Conservation (phyloP, 306 rosid genomes). For the Astragalus membranaceus region DNA sequence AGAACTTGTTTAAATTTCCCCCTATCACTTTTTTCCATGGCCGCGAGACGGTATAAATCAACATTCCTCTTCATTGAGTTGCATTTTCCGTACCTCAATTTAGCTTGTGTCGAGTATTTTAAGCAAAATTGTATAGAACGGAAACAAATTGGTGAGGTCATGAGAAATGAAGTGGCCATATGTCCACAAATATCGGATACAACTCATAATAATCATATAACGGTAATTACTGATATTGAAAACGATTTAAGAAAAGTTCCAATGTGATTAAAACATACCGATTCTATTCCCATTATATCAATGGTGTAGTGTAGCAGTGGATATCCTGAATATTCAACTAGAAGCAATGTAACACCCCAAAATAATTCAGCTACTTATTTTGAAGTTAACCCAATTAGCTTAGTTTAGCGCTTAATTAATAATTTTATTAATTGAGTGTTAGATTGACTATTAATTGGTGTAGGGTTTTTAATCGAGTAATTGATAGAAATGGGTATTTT, state of each 20-base stretch:
- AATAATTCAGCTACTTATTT: no score
- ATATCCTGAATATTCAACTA: no score
- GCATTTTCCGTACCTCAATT: constrained; percentile 70
- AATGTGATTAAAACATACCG: not conserved
- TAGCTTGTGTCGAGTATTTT: constrained; percentile 70
- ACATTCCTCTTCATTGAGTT: constrained; percentile 63
- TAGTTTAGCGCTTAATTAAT: no score
- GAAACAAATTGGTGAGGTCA: not conserved
- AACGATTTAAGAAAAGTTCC: not conserved
- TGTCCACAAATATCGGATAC: not conserved
- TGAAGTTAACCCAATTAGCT: no score
- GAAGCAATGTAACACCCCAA: no score
- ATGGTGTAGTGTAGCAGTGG: no score
- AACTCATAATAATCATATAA: not conserved
- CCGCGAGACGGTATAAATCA: constrained; percentile 48
- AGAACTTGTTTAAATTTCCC: constrained; percentile 65
- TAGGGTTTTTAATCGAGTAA: no score
- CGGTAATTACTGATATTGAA: not conserved
- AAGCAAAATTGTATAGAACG: not conserved
- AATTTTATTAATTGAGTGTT: no score
- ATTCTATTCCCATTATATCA: no score
- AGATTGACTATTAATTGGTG: no score
- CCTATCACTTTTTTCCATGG: constrained; percentile 57
- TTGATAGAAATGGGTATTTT: no score
- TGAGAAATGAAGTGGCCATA: not conserved